Percentiles rank a stretch among this genome's conserved stretches.
These are phyloP conservation scores for Alternaria tenuissima DNA, from an alignment of 2,329 filamentous ascomycete genomes.

Conservation along the genomic window DNA sequence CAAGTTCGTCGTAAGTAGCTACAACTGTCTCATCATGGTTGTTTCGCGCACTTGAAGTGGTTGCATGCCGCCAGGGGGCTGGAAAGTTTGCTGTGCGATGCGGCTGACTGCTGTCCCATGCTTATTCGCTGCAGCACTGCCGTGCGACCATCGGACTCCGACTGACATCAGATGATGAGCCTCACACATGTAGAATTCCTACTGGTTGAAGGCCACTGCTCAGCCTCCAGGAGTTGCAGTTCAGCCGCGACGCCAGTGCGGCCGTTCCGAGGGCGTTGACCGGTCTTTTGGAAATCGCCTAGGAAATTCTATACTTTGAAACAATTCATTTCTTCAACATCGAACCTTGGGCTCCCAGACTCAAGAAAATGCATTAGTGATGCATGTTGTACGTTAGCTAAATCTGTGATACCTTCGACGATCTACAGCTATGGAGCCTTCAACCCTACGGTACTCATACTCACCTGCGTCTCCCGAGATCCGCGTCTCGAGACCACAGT, in stretches of 20 bases:
- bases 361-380: not conserved
- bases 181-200: constrained; percentile 16
- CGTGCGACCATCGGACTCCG: not conserved
- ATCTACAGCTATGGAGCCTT: constrained; percentile 13
- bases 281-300: constrained; percentile 5
- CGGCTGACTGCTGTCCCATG: constrained; percentile 10
- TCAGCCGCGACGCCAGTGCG: constrained; percentile 22
- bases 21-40: not conserved
- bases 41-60: not conserved
- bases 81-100: constrained; percentile 4
- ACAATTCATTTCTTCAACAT: not conserved
- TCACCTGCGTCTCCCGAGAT: constrained; percentile 32
- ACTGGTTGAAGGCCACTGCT: constrained; percentile 25
- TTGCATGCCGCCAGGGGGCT: not conserved
- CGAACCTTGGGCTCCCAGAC: too few species aligned
- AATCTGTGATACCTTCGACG: not conserved
- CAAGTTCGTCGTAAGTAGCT: not conserved
- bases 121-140: constrained; percentile 13
- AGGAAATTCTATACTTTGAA: not conserved
- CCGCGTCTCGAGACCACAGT: constrained; percentile 23
- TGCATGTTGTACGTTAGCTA: not conserved
- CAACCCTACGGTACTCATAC: constrained; percentile 12
- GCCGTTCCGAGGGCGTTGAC: not conserved
- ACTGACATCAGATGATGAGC: constrained; percentile 12
- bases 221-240: constrained; percentile 19